These are phyloP conservation scores for Colletotrichum nymphaeae DNA, from an alignment of 2,329 filamentous ascomycete genomes.

Conservation along the genomic window DNA sequence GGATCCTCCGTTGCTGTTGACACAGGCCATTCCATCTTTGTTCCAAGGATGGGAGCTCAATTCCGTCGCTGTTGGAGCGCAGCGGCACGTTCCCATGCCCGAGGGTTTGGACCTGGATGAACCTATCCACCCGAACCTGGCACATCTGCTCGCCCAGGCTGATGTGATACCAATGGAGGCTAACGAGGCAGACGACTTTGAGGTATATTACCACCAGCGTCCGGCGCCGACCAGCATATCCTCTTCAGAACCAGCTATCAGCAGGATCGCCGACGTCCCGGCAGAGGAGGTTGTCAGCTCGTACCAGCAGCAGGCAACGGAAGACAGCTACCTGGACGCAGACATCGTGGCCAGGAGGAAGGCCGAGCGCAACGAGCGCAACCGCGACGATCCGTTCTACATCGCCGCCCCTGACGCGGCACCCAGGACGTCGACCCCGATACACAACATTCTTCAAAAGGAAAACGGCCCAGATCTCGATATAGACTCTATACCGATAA, in stretches of 20 bases:
- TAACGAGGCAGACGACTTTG: slow-evolving; percentile 74
- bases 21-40: slow-evolving; percentile 88
- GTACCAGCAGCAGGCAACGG: slow-evolving; percentile 70
- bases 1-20: slow-evolving; percentile 85
- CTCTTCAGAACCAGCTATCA: slow-evolving; percentile 66
- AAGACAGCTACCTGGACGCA: slow-evolving; percentile 76
- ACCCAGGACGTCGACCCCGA: slow-evolving; percentile 77
- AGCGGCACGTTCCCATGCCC: slow-evolving; percentile 86
- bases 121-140: slow-evolving; percentile 82
- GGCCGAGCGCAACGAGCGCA: slow-evolving; percentile 81
- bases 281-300: slow-evolving; percentile 60
- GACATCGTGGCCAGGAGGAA: slow-evolving; percentile 80
- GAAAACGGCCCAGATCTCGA: slow-evolving; percentile 85
- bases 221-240: slow-evolving; percentile 63
- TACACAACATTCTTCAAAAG: slow-evolving; percentile 79
- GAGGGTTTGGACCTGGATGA: slow-evolving; percentile 81
- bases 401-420: slow-evolving; percentile 69
- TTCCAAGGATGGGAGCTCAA: slow-evolving; percentile 91
- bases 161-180: slow-evolving; percentile 60
- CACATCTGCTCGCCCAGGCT: slow-evolving; percentile 71
- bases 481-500: slow-evolving; percentile 94
- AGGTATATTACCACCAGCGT: slow-evolving; percentile 71
- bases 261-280: slow-evolving; percentile 58
- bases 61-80: slow-evolving; percentile 85
- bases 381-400: slow-evolving; percentile 96